Evolutionary conservation across 78 protist species (phyloP), one percentile per base, ranked within the genome.

Genomic region (Protostelium mycophagum): DNA sequence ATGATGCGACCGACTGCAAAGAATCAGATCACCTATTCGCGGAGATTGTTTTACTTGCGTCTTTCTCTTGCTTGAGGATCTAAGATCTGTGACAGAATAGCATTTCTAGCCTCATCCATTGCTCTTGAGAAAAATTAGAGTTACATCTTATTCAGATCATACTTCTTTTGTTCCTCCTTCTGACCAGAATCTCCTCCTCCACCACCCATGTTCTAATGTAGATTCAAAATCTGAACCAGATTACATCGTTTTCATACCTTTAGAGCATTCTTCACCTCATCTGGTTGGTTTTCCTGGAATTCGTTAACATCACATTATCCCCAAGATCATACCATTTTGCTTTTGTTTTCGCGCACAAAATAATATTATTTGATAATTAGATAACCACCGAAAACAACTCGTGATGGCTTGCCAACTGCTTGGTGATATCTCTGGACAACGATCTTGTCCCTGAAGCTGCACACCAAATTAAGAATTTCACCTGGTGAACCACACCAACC

Each of bases 21-120:
- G 63, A 34, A 63, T 36, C 9, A 28, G 83, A 37, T 88, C 25
- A 0, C 34, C 84, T 1, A 35, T 31, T 38, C 73, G 35, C 28
- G 34, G 1, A 84, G 63, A 0, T n/a, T 31, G 34, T 5, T 10
- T 31, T n/a, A 83, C 90, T 37, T 87, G 88, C 94, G 63, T 91
- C 94, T 91, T 85, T 91, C 94, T 88, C 94, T 91, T 35, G 94
- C 94, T 38, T 28, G 85, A n/a, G 88, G 88, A 39, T 90, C 88
- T 31, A 91, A 63, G 29, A 91, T 85, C 37, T 91, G 91, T 16
- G 36, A 28, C 87, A 91, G 38, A 35, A 91, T 88, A 36, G 38
- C 88, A 35, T 37, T 9, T 88, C 91, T 91, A 83, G 90, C 86
- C 36, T 91, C 94, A 35, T 91, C 91, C 31, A 38, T 85, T 23